phyloP scores from a whole-genome alignment of 2,329 filamentous ascomycete species.

The Curvularia eragrostidis region DNA sequence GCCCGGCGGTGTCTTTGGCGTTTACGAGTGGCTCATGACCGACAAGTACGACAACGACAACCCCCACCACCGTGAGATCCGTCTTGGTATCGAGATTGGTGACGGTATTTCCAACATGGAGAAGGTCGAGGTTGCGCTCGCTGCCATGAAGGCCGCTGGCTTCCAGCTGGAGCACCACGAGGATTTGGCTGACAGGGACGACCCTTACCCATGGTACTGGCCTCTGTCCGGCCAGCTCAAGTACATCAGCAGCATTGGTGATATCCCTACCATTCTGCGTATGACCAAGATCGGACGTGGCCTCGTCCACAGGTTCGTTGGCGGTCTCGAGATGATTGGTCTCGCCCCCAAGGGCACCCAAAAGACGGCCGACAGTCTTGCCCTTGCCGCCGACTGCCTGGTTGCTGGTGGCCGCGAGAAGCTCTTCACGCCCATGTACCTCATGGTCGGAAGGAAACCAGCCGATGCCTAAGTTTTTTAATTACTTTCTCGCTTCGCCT shows the following conservation, averaged over 20 bases:
- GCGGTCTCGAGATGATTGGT: constrained; percentile 74
- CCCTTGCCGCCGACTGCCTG: constrained; percentile 79
- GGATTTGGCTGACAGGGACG: constrained; percentile 79
- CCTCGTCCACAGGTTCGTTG: constrained; percentile 77
- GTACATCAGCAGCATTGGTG: constrained; percentile 79
- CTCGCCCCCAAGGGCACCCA: constrained; percentile 83
- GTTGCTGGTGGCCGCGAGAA: constrained; percentile 86
- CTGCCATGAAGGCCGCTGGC: constrained; percentile 84
- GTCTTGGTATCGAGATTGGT: constrained; percentile 92
- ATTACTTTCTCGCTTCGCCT: constrained; percentile 16
- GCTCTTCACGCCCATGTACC: constrained; percentile 98
- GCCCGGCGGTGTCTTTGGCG: constrained; percentile 92
- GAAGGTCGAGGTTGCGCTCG: constrained; percentile 78
- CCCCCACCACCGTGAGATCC: constrained; percentile 83
- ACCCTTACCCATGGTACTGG: constrained; percentile 91
- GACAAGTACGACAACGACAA: constrained; percentile 92
- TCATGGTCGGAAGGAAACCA: constrained; percentile 96
- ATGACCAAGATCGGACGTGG: constrained; percentile 87
- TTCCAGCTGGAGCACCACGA: constrained; percentile 85
- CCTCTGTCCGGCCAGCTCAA: constrained; percentile 84
- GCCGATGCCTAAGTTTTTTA: constrained; percentile 32
- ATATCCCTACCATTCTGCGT: constrained; percentile 81
- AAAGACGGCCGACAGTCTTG: constrained; percentile 93
- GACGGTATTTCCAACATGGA: constrained; percentile 99
- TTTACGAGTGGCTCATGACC: constrained; percentile 99